Percentiles rank a stretch among this genome's conserved stretches.
phyloP scores from a whole-genome alignment of 1,284 basidiomycete genomes.

The Stereum hirsutum region DNA sequence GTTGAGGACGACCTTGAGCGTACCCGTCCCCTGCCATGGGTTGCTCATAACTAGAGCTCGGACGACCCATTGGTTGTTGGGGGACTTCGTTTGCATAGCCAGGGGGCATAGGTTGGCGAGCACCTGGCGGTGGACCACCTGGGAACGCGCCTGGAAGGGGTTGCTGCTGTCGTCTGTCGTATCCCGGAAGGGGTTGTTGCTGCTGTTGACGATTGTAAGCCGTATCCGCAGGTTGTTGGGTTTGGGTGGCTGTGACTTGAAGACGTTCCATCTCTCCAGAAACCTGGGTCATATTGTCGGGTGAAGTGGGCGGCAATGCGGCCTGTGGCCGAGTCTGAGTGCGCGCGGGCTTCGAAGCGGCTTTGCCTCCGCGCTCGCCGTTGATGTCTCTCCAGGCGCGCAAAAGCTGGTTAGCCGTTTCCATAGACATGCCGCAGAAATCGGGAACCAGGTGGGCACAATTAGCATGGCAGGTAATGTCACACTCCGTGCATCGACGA shows the following conservation, averaged over 20 bases:
- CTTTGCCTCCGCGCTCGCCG: constrained; percentile 39
- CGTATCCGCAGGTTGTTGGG: constrained; percentile 1
- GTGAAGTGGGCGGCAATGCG: constrained; percentile 13
- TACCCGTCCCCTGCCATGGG: constrained; percentile 4
- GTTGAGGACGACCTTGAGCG: constrained; percentile 8
- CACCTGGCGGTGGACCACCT: constrained; percentile 11
- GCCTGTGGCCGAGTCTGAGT: constrained; percentile 14
- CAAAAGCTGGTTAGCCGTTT: constrained; percentile 92
- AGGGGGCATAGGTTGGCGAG: constrained; percentile 11
- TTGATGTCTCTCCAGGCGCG: constrained; percentile 86
- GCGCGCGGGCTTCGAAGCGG: too few species aligned
- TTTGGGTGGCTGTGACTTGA: constrained; percentile 25
- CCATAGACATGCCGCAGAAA: constrained; percentile 99
- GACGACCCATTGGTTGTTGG: constrained; percentile 7
- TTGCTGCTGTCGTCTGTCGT: constrained; percentile 11
- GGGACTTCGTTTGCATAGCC: constrained; percentile 9
- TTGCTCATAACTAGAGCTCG: constrained; percentile 9
- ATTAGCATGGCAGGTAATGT: constrained; percentile 94
- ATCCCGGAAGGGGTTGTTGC: constrained; percentile 5
- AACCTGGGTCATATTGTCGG: constrained; percentile 16
- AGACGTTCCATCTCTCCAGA: constrained; percentile 39
- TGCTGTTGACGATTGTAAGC: constrained; percentile 6
- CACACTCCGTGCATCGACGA: constrained; percentile 92
- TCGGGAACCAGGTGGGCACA: constrained; percentile 98
- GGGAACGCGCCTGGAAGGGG: constrained; percentile 12